Conservation (phyloP, 2,329 filamentous ascomycete genomes). For the Diplodia mutila region DNA sequence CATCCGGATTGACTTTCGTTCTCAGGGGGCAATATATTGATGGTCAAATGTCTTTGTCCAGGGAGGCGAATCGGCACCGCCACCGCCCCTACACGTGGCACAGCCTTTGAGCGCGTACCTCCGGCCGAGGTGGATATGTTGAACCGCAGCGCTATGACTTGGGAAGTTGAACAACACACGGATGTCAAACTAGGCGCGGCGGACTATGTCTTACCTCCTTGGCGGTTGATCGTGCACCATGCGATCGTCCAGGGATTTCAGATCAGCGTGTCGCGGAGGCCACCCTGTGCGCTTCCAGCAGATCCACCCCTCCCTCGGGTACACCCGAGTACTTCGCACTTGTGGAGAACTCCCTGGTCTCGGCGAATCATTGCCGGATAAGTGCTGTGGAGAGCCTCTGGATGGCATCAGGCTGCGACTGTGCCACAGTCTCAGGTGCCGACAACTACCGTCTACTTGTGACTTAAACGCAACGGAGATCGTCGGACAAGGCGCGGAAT, state of each 20-base stretch:
- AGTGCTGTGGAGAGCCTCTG: neutral
- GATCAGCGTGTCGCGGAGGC: slow-evolving; percentile 7
- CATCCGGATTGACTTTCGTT: neutral
- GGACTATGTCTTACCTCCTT: neutral
- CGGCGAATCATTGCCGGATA: slow-evolving; percentile 14
- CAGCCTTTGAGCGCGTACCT: neutral
- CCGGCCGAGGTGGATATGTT: neutral
- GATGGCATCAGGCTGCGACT: neutral
- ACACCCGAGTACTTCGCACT: neutral
- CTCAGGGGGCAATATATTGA: slow-evolving; percentile 1
- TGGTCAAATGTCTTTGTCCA: neutral
- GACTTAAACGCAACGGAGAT: neutral
- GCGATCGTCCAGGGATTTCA: slow-evolving; percentile 2
- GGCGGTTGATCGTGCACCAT: neutral
- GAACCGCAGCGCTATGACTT: neutral
- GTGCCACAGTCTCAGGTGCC: slow-evolving; percentile 6
- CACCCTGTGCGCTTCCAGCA: neutral
- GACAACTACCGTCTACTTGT: neutral
- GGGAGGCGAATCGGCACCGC: neutral
- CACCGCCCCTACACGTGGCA: neutral
- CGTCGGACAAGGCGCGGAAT: neutral
- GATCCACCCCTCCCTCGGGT: slow-evolving; percentile 3
- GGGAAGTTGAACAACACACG: neutral
- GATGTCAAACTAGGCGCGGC: neutral
- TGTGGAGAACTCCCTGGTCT: neutral